phyloP scores from a whole-genome alignment of 2,329 filamentous ascomycete genomes.

The Pyricularia sp. region DNA sequence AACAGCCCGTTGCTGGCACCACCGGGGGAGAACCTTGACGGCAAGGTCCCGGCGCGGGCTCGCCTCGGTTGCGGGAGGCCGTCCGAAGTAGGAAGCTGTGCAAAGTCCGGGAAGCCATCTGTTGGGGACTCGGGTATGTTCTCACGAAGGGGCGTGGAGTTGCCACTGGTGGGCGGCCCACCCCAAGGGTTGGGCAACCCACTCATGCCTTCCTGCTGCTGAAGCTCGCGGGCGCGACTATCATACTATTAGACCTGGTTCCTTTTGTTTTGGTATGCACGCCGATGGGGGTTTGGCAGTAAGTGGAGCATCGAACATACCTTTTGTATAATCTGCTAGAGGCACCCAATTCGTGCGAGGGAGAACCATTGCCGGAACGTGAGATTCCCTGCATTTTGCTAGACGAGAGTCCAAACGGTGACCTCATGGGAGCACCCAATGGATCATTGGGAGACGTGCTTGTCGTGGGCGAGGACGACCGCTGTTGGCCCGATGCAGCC shows the following conservation, averaged over 20 bases:
- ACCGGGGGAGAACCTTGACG: slow-evolving; percentile 81
- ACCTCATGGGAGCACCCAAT: slow-evolving; percentile 53
- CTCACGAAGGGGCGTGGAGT: slow-evolving; percentile 91
- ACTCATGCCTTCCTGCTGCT: slow-evolving; percentile 83
- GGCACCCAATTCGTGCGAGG: slow-evolving; percentile 78
- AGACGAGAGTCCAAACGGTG: slow-evolving; percentile 60
- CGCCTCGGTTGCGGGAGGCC: slow-evolving; percentile 62
- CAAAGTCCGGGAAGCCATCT: slow-evolving; percentile 89
- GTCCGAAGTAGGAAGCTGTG: slow-evolving; percentile 59
- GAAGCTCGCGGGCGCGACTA: slow-evolving; percentile 81
- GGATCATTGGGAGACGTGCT: slow-evolving; percentile 75
- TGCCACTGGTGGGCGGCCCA: slow-evolving; percentile 90
- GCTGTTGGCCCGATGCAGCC: slow-evolving; percentile 54
- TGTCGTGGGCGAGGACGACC: slow-evolving; percentile 71
- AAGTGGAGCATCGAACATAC: slow-evolving; percentile 41
- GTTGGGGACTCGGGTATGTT: slow-evolving; percentile 96
- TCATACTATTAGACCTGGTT: slow-evolving; percentile 7
- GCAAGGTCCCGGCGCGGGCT: slow-evolving; percentile 89
- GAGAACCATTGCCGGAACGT: slow-evolving; percentile 87
- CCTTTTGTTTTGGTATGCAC: not conserved
- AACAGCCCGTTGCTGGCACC: slow-evolving; percentile 52
- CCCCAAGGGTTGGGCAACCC: slow-evolving; percentile 73
- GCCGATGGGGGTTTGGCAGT: not conserved
- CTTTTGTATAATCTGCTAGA: slow-evolving; percentile 78
- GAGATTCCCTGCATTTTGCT: slow-evolving; percentile 50